phyloP scores from a whole-genome alignment of 495 filamentous ascomycete genomes.

The Lophiotrema nucula region DNA sequence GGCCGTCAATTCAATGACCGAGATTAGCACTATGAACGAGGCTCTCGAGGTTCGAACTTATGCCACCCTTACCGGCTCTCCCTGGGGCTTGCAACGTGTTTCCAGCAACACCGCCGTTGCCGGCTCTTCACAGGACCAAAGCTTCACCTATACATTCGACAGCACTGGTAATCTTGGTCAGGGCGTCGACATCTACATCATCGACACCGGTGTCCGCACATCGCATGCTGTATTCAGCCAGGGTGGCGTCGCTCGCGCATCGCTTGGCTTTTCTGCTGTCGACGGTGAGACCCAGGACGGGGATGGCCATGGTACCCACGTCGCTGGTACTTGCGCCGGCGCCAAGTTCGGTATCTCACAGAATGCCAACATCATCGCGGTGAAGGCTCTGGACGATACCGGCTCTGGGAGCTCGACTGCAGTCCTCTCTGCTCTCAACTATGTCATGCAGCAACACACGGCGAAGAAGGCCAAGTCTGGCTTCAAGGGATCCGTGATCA shows the following conservation, averaged over 20 bases:
- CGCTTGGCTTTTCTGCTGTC: neutral
- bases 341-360: constrained; percentile 42
- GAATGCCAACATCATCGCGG: constrained; percentile 44
- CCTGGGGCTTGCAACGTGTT: constrained; percentile 54
- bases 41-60: constrained; percentile 17
- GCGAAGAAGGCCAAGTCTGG: constrained; percentile 33
- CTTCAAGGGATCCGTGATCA: constrained; percentile 45
- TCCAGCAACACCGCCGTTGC: constrained; percentile 38
- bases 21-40: constrained; percentile 44
- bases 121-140: constrained; percentile 27
- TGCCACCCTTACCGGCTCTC: constrained; percentile 31
- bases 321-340: constrained; percentile 43
- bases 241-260: neutral
- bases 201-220: constrained; percentile 52
- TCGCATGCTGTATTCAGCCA: constrained; percentile 44
- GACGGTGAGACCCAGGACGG: constrained; percentile 42
- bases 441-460: constrained; percentile 40
- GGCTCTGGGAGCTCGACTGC: constrained; percentile 40
- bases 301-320: constrained; percentile 51
- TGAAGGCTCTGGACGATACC: constrained; percentile 43
- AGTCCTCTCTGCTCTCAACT: constrained; percentile 44
- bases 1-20: constrained; percentile 41
- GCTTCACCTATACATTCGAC: constrained; percentile 48
- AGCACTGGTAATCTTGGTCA: constrained; percentile 37
- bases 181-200: constrained; percentile 53